phyloP scores from a whole-genome alignment of 768 basidiomycete genomes.

The Udeniomyces megalosporus region DNA sequence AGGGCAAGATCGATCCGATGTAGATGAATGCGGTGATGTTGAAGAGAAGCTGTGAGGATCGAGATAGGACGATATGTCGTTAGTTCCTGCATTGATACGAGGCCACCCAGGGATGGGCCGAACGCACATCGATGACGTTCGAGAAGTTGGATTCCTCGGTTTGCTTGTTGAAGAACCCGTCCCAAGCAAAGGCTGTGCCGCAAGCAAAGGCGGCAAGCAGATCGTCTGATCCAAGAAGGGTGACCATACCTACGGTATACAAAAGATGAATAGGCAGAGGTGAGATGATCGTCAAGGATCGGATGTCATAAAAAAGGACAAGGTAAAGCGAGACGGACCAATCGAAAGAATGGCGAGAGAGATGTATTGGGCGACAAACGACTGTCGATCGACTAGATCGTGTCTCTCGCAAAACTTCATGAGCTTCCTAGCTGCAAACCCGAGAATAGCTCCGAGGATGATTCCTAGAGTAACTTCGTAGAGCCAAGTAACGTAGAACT shows the following conservation, averaged over 20 bases:
- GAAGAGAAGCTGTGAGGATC: constrained; percentile 2
- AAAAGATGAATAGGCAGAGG: constrained; percentile 45
- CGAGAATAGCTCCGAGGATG: constrained; percentile 56
- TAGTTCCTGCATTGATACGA: neutral
- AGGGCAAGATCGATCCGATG: constrained; percentile 96
- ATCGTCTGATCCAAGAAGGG: constrained; percentile 79
- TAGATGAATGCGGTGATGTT: constrained; percentile 25
- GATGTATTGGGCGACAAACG: constrained; percentile 67
- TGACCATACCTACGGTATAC: constrained; percentile 64
- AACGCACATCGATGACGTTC: constrained; percentile 81
- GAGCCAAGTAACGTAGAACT: constrained; percentile 54
- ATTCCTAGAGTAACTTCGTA: constrained; percentile 66
- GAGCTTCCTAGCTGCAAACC: constrained; percentile 63
- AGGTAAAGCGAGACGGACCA: constrained; percentile 19
- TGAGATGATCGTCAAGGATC: constrained; percentile 30
- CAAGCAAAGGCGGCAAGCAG: constrained; percentile 87
- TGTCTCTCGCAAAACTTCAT: constrained; percentile 84
- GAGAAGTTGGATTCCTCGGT: constrained; percentile 91
- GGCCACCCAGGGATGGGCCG: constrained; percentile 24
- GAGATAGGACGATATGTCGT: neutral
- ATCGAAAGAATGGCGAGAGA: constrained; percentile 28
- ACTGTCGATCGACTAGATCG: constrained; percentile 80
- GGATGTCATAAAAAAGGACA: constrained; percentile 30
- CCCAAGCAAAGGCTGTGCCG: constrained; percentile 93
- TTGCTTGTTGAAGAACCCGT: constrained; percentile 44